Evolutionary conservation across 1,284 basidiomycete genomes (phyloP), one percentile per base, ranked within the genome.

Genomic region (Vanrija sp.): DNA sequence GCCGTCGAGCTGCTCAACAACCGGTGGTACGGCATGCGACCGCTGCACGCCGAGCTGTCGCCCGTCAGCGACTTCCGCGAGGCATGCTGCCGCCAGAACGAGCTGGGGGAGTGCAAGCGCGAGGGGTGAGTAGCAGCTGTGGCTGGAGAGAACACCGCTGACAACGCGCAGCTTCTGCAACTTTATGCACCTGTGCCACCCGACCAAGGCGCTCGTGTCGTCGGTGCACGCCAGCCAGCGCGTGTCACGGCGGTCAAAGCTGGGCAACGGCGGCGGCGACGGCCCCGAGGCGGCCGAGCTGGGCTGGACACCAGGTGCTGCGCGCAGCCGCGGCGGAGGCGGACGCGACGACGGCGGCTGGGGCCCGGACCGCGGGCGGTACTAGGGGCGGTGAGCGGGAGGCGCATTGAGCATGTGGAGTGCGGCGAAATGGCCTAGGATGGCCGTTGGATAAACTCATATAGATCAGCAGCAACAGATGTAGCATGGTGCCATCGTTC

Each of bases 61-160:
- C 96, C 96, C 6, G 96, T 99, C 15, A 98, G 94, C 34, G 96
- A 99, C 78, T 99, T 99, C 75, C 86, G 95, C 51, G 96, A 99
- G 79, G 95, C 95, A 0, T 98, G 96, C 75, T 99, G 96, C 77
- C 83, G 96, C 46, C 96, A 98, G 77, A 97, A 97, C 68, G 93
- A 97, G 75, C 88, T 96, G 65, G 94, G 95, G 10, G 92, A 98
- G 78, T 95, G 92, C 73, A 93, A 93, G 69, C 85, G 92, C 51
- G 92, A 92, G 51, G 93, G 93, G 76, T 77, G 63, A 74, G 77
- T 73, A 6, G 34, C 6, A 14, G 9, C 3, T 3, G 1, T 9
- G 23, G 18, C 3, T 0, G 25, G 9, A 3, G 7, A 7, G 15
- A 3, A 38, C 23, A 18, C 38, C 5, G 38, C 1, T 94, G 56